Evolutionary conservation across 2,329 filamentous ascomycete genomes (phyloP), one percentile per base, ranked within the genome.

Genomic region (Tricladium varicosporioides): DNA sequence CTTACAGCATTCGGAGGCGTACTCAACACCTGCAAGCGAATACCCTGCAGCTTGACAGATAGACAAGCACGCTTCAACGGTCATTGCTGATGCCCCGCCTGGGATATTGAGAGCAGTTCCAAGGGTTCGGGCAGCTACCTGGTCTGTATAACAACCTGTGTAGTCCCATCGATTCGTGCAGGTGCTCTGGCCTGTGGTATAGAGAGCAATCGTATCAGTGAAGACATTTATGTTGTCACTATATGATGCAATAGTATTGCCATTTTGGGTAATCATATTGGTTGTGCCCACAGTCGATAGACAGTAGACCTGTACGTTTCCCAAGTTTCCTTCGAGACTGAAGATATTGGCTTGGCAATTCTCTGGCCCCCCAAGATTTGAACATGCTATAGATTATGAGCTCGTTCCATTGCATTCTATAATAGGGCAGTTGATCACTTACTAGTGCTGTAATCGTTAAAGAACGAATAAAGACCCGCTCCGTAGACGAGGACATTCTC

Each of bases 401-500:
- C n/a, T n/a, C n/a, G n/a, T n/a, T n/a, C n/a, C n/a, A n/a, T n/a
- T n/a, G n/a, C n/a, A 8, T 36, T 13, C 13, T 36, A 36, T 36
- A 13, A 7, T 7, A 36, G 32, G 8, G 13, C 7, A 36, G 13
- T 13, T 8, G 13, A 36, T 36, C 32, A 36, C 64, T 53, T 54
- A 67, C 65, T 64, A n/a, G 53, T 60, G 32, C 51, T 77, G 70
- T 84, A 85, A 70, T 82, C 78, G 65, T 80, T 74, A 74, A 84
- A 86, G 75, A 84, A 86, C 51, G 73, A 78, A 70, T 86, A 86
- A 2, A 84, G 63, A 0, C 82, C 83, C 0, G 76, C 78, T 8
- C 80, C 78, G 56, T 85, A 80, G 15, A 79, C 66, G 32, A 76
- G 66, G 19, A 85, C 73, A 55, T 77, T 72, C 4, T 68, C 66